Evolutionary conservation across 2,329 filamentous ascomycete species (phyloP).

Genomic region (Phyllosticta paracitricarpa): DNA sequence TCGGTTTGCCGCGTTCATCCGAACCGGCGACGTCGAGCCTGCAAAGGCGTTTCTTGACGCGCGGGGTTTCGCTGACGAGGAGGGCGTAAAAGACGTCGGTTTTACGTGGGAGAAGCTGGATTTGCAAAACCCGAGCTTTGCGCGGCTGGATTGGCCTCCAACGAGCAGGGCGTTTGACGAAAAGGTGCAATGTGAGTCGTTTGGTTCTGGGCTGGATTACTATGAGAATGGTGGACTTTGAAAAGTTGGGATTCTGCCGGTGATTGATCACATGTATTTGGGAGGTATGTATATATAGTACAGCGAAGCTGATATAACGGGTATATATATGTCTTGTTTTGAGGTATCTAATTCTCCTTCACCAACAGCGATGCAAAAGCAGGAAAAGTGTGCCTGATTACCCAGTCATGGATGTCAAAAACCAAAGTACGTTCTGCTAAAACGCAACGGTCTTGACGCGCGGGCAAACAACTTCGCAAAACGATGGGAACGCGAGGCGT

Average conservation of each 20-base stretch:
- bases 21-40: slow-evolving; percentile 20
- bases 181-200: slow-evolving; percentile 18
- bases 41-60: slow-evolving; percentile 15
- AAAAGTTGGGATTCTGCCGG: background rate
- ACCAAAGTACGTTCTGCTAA: too few relatives aligned
- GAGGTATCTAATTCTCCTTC: too few relatives aligned
- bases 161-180: slow-evolving; percentile 16
- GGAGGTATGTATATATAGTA: too few relatives aligned
- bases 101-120: slow-evolving; percentile 15
- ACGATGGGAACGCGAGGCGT: slow-evolving; percentile 65
- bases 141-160: slow-evolving; percentile 19
- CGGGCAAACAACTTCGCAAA: too few relatives aligned
- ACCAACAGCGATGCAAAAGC: too few relatives aligned
- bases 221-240: slow-evolving; percentile 10
- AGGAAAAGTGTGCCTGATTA: too few relatives aligned
- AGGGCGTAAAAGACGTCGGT: slow-evolving; percentile 11
- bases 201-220: slow-evolving; percentile 18
- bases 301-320: too few relatives aligned
- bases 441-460: too few relatives aligned
- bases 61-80: slow-evolving; percentile 21
- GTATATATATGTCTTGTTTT: too few relatives aligned
- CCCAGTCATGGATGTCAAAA: too few relatives aligned
- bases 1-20: slow-evolving; percentile 24
- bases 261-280: too few relatives aligned
- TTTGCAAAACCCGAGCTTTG: slow-evolving; percentile 11